Conservation (phyloP, 495 filamentous ascomycete genomes). For the Oleoguttula mirabilis region DNA sequence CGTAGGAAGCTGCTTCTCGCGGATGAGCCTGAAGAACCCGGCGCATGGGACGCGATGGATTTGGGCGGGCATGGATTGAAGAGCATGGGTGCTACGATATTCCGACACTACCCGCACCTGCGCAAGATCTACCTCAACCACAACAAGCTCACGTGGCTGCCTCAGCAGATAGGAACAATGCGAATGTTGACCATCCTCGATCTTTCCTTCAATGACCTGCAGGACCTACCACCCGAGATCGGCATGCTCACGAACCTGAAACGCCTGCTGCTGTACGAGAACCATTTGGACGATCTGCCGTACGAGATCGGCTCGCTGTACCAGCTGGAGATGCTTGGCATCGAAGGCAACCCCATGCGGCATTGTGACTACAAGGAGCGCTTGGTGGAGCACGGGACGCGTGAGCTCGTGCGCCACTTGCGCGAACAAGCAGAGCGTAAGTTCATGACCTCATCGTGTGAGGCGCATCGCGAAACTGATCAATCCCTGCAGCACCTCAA, state of each 20-base stretch:
- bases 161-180: slow-evolving; percentile 65
- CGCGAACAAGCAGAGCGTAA: slow-evolving; percentile 72
- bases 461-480: too few species aligned
- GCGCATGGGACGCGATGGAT: slow-evolving; percentile 85
- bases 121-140: slow-evolving; percentile 81
- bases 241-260: slow-evolving; percentile 89
- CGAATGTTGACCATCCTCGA: slow-evolving; percentile 70
- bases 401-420: slow-evolving; percentile 66
- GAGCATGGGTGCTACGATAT: slow-evolving; percentile 63
- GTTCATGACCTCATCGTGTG: background rate
- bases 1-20: slow-evolving; percentile 46
- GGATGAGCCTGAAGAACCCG: slow-evolving; percentile 40
- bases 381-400: slow-evolving; percentile 76
- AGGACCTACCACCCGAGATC: slow-evolving; percentile 75
- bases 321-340: slow-evolving; percentile 73
- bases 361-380: slow-evolving; percentile 42
- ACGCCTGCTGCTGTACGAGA: slow-evolving; percentile 74
- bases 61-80: slow-evolving; percentile 86
- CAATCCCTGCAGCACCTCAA: slow-evolving; percentile 41
- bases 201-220: slow-evolving; percentile 74
- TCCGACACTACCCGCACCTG: slow-evolving; percentile 68
- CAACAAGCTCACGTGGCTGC: slow-evolving; percentile 71
- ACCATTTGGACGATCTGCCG: slow-evolving; percentile 68
- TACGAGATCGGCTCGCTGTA: slow-evolving; percentile 79
- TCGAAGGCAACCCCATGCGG: slow-evolving; percentile 76